These are phyloP conservation scores for Phytopythium montanum DNA, from an alignment of 352 stramenopile species.

Conservation along the genomic window DNA sequence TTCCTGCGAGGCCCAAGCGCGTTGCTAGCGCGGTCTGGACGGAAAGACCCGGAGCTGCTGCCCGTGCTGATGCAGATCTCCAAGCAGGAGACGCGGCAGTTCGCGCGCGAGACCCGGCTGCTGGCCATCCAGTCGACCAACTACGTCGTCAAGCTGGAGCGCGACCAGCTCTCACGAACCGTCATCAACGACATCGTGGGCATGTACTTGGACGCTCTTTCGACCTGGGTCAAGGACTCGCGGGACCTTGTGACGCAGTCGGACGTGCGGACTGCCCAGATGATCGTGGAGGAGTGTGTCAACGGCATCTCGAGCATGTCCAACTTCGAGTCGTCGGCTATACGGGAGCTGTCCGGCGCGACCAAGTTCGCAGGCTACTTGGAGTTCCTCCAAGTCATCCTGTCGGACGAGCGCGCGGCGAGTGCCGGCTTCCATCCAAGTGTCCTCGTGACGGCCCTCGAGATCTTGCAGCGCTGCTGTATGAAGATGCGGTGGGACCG, in stretches of 20 bases:
- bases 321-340: conserved; percentile 43
- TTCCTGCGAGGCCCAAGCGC: conserved; percentile 36
- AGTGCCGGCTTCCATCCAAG: conserved; percentile 49
- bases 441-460: conserved; percentile 56
- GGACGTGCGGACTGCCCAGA: conserved; percentile 32
- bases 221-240: conserved; percentile 26
- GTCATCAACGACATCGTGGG: conserved; percentile 40
- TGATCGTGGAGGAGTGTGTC: conserved; percentile 81
- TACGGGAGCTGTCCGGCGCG: conserved; percentile 44
- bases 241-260: conserved; percentile 1
- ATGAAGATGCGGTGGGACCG: conserved; percentile 58
- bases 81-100: conserved; percentile 26
- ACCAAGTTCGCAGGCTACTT: conserved; percentile 47
- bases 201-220: conserved; percentile 51
- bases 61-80: conserved; percentile 53
- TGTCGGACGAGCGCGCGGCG: conserved; percentile 23
- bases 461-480: conserved; percentile 73
- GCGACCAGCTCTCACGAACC: conserved; percentile 46
- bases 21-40: conserved; percentile 19
- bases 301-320: conserved; percentile 70
- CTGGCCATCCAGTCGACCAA: conserved; percentile 81
- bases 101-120: conserved; percentile 42
- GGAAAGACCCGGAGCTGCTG: conserved; percentile 61
- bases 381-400: conserved; percentile 41
- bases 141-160: conserved; percentile 84